Evolutionary conservation across 2,329 filamentous ascomycete genomes (phyloP).

Genomic region (Fusarium sp.): DNA sequence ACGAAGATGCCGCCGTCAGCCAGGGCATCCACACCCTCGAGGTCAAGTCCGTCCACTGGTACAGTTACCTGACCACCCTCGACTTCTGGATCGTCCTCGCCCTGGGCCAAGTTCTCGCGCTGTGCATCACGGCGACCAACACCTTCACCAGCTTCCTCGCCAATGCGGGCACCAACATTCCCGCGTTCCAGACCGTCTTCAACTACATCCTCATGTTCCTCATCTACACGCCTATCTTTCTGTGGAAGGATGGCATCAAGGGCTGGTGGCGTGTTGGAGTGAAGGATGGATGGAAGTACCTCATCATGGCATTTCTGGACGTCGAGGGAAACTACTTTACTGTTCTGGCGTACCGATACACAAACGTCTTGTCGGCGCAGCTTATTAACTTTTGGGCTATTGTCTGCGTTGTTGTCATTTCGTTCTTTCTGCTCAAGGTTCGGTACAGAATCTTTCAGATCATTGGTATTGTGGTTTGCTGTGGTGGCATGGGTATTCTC

Average conservation of each 20-base stretch:
- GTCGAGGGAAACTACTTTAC: conserved; percentile 99
- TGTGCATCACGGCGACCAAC: conserved; percentile 93
- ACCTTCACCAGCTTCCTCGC: conserved; percentile 85
- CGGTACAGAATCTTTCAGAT: conserved; percentile 91
- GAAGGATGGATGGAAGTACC: conserved; percentile 89
- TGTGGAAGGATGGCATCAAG: conserved; percentile 81
- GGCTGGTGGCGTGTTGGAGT: conserved; percentile 72
- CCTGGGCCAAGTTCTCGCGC: conserved; percentile 84
- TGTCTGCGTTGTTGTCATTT: conserved; percentile 87
- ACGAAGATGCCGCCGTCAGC: conserved; percentile 53
- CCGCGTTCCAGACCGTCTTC: conserved; percentile 95
- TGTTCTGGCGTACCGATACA: conserved; percentile 91
- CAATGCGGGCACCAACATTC: conserved; percentile 76
- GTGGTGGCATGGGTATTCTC: conserved; percentile 88
- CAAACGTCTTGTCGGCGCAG: conserved; percentile 91
- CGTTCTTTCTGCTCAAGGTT: conserved; percentile 83
- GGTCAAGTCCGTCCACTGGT: conserved; percentile 66
- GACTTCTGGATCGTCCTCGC: conserved; percentile 89
- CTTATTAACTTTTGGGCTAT: conserved; percentile 99
- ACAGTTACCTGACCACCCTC: conserved; percentile 80
- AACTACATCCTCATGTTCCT: conserved; percentile 88
- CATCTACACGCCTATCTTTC: conserved; percentile 82
- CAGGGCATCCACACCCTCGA: conserved; percentile 67
- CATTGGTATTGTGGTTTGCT: conserved; percentile 86
- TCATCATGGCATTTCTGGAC: conserved; percentile 91